Evolutionary conservation across 1,139 yeast species (phyloP).

Genomic region (Casaregolazyma suthepensis): DNA sequence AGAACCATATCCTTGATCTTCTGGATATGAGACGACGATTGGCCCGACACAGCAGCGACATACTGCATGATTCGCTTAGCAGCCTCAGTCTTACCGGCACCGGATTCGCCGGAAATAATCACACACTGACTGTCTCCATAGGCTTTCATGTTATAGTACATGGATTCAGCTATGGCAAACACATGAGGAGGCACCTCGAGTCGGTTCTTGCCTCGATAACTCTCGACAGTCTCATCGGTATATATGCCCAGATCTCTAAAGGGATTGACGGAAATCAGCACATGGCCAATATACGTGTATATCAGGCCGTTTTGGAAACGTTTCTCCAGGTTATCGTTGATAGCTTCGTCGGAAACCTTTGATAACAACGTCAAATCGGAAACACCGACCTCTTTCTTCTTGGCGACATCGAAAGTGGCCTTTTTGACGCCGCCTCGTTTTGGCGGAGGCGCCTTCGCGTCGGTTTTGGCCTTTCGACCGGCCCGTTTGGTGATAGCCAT

Average conservation of each 20-base stretch:
- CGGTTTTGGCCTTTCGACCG: slow-evolving; percentile 56
- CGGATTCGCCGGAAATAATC: slow-evolving; percentile 96
- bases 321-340: slow-evolving; percentile 84
- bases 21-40: slow-evolving; percentile 56
- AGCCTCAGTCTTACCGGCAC: slow-evolving; percentile 99
- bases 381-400: slow-evolving; percentile 96
- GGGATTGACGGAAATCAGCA: slow-evolving; percentile 89
- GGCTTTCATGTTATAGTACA: slow-evolving; percentile 93
- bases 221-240: slow-evolving; percentile 64
- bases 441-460: slow-evolving; percentile 42
- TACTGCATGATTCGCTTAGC: slow-evolving; percentile 99
- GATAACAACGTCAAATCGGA: slow-evolving; percentile 87
- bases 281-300: slow-evolving; percentile 46
- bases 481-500: slow-evolving; percentile 80
- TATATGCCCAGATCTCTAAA: slow-evolving; percentile 94
- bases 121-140: slow-evolving; percentile 97
- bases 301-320: slow-evolving; percentile 86
- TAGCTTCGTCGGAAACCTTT: slow-evolving; percentile 84
- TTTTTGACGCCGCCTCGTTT: slow-evolving; percentile 62
- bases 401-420: slow-evolving; percentile 83
- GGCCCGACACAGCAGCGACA: slow-evolving; percentile 78
- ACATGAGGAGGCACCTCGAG: slow-evolving; percentile 98
- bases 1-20: slow-evolving; percentile 94
- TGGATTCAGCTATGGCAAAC: slow-evolving; percentile 93
- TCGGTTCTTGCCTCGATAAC: slow-evolving; percentile 87